Evolutionary conservation across 306 rosid genomes (phyloP).

Genomic region (Acacia acuminata): DNA sequence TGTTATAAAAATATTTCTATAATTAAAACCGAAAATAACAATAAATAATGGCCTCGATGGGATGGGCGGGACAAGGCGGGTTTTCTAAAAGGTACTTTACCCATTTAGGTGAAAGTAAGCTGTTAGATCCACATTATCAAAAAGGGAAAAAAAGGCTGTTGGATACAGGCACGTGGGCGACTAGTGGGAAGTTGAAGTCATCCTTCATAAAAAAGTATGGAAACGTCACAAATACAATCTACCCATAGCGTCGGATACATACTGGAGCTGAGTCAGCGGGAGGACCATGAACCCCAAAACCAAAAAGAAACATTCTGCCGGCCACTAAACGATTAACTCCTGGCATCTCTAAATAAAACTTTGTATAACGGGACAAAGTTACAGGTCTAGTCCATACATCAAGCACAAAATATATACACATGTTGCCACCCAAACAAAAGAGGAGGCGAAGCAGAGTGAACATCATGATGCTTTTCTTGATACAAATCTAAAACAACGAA

Average conservation of each 20-base stretch:
- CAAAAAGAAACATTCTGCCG: not conserved
- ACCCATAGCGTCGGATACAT: too few relatives aligned
- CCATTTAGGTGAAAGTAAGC: not conserved
- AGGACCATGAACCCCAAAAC: not conserved
- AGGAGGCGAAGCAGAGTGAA: slow-evolving; percentile 23
- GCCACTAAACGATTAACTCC: not conserved
- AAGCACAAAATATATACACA: slow-evolving; percentile 8
- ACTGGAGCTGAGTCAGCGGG: not conserved
- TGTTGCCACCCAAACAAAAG: slow-evolving; percentile 22
- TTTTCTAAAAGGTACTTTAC: not conserved
- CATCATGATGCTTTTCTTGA: slow-evolving; percentile 11
- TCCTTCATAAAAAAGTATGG: not conserved
- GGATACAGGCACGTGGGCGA: not conserved
- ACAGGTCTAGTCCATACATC: slow-evolving; percentile 22
- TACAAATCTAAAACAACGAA: slow-evolving; percentile 21
- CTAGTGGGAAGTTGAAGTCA: not conserved
- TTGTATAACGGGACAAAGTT: not conserved
- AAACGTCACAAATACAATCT: not conserved
- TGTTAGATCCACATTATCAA: too few relatives aligned
- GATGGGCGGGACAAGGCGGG: too few relatives aligned
- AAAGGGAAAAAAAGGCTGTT: too few relatives aligned
- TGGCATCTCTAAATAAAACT: not conserved
- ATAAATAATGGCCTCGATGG: too few relatives aligned
- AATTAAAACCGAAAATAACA: too few relatives aligned
- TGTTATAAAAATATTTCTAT: too few relatives aligned